A percentile compares a stretch with the other conserved stretches of the same genome.
These are phyloP conservation scores for Purshia tridentata DNA, from an alignment of 306 rosid genomes.

Conservation along the genomic window DNA sequence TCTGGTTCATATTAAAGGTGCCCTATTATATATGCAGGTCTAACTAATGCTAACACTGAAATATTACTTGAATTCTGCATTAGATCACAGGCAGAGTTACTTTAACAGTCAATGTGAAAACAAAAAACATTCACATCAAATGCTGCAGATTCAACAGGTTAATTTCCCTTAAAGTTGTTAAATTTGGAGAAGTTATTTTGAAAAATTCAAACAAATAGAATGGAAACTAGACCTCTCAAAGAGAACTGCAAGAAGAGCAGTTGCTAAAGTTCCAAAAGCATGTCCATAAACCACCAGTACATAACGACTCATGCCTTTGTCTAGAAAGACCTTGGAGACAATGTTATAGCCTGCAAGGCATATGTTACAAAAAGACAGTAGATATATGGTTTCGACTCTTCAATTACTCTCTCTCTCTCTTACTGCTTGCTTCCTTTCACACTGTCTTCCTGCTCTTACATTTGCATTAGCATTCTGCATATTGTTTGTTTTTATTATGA, in stretches of 20 bases:
- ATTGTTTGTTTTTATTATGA: background rate
- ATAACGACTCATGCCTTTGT: slow-evolving; percentile 25
- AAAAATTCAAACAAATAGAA: background rate
- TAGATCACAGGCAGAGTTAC: no score
- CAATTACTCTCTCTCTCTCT: background rate
- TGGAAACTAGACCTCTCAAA: slow-evolving; percentile 18
- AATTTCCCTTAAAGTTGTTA: background rate
- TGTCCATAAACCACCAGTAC: slow-evolving; percentile 27
- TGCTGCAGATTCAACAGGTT: background rate
- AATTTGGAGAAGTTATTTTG: background rate
- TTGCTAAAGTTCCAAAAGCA: slow-evolving; percentile 15
- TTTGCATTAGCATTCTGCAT: background rate
- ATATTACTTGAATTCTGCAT: no score
- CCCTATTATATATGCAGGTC: no score
- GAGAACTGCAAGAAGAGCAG: slow-evolving; percentile 19
- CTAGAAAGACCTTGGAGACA: slow-evolving; percentile 13
- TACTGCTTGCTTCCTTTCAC: slow-evolving; percentile 6
- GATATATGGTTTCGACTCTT: slow-evolving; percentile 16
- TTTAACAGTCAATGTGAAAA: no score
- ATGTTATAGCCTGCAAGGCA: slow-evolving; percentile 14
- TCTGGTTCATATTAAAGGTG: no score
- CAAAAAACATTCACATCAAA: no score
- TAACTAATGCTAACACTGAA: no score
- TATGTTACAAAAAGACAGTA: background rate
- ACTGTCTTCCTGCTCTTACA: slow-evolving; percentile 22